Base-by-base conservation (phyloP, 305 asterid genomes). In the Fraxinus baroniana region DNA sequence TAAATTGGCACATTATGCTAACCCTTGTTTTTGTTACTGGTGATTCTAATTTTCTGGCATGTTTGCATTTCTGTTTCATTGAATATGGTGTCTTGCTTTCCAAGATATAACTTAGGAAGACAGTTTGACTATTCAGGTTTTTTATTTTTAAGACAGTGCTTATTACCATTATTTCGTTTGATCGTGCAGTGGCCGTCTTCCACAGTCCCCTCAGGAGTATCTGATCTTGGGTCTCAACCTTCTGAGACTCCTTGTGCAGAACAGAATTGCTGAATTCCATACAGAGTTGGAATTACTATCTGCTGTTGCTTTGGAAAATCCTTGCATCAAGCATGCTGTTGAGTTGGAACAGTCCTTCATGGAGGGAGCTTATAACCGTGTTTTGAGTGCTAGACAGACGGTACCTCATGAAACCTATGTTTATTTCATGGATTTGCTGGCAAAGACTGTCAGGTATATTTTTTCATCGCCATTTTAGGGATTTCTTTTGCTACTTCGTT, bases 301-400 rank as follows among this genome's bases (percentile, higher is more conserved):
- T 18, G 87, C 92, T 62, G 86, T 33, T 87, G 98, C 98, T 84
- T 88, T 96, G 90, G 97, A 92, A 84, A 91, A 96, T 83, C 93
- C 94, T 79, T 94, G 99, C 84, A 94, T 96, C 86, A 94, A 89
- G 88, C 99, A 96, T 89, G 99, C 98, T 83, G 93, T 96, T 68
- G 99, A 93, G 82, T 86, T 94, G 87, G 99, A 96, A 90, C 99
- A 96, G 82, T 96, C 99, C 77, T 94, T 96, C 91, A 96, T 96
- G 99, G 99, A 96, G 90, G 99, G 99, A 85, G 99, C 99, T 83
- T 96, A 96, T 86, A 94, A 96, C 87, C 95, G 98, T 44, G 99
- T 94, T 74, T 83, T 94, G 87, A 92, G 87, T 83, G 98, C 99
- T 73, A 92, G 99, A 78, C 98, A 94, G 89, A 89, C 95, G 0